Evolutionary conservation across 495 filamentous ascomycete species (phyloP).

Genomic region (Saxispiralis lemnorum): DNA sequence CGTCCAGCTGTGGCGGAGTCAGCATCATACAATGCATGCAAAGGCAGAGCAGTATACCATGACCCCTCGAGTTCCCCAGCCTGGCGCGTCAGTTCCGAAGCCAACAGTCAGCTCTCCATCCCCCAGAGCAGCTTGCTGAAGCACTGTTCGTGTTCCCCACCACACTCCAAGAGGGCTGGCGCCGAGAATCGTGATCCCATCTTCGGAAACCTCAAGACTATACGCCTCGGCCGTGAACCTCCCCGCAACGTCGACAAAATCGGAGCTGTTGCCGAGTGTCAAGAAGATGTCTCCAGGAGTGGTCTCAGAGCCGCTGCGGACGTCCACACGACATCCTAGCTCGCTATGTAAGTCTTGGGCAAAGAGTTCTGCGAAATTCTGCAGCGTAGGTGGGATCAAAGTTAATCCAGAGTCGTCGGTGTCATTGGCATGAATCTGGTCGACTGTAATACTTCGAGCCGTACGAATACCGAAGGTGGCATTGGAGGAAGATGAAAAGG

Average conservation of each 20-base stretch:
- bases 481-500: no score
- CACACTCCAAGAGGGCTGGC: constrained; percentile 34
- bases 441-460: no score
- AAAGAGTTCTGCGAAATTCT: no score
- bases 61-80: constrained; percentile 32
- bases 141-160: constrained; percentile 35
- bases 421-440: no score
- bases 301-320: no score
- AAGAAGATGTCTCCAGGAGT: constrained; percentile 23
- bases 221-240: constrained; percentile 32
- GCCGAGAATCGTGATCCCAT: constrained; percentile 29
- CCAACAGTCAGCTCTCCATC: constrained; percentile 25
- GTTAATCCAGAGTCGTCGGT: no score
- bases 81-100: constrained; percentile 27
- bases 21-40: background rate
- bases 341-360: no score
- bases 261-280: constrained; percentile 26
- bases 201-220: constrained; percentile 22
- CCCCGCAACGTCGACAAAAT: constrained; percentile 28
- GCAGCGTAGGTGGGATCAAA: no score
- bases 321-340: no score
- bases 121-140: constrained; percentile 29
- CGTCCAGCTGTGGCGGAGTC: constrained; percentile 27
- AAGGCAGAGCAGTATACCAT: background rate
- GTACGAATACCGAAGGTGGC: no score